A percentile compares a stretch with the other conserved stretches of the same genome.
These are phyloP conservation scores for Raphidocelis subcapitata DNA, from an alignment of 139 green algal genomes.

Conservation along the genomic window DNA sequence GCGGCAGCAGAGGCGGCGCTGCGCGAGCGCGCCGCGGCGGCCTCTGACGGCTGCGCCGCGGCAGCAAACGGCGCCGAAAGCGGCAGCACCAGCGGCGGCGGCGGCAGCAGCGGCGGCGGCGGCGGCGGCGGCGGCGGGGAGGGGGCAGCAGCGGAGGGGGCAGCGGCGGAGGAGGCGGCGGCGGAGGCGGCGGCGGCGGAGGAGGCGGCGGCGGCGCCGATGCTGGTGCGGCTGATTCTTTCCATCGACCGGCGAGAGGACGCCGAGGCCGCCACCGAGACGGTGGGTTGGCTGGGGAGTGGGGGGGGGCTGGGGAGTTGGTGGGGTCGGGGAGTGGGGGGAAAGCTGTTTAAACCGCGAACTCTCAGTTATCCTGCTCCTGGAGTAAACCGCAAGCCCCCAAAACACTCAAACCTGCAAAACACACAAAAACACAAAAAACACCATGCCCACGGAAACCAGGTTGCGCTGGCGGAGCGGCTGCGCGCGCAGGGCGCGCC, in stretches of 20 bases:
- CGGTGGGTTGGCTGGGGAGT: conserved; percentile 30
- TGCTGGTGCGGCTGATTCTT: conserved; percentile 70
- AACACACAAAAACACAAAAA: background rate
- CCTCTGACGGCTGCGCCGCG: background rate
- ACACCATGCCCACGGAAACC: background rate
- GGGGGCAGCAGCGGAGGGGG: background rate
- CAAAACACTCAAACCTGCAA: background rate
- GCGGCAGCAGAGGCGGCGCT: background rate
- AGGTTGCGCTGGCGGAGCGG: conserved; percentile 52
- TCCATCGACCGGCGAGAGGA: conserved; percentile 78
- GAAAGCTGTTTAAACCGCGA: background rate
- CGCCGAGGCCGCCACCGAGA: conserved; percentile 54
- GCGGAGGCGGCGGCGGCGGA: background rate
- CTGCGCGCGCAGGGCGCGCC: conserved; percentile 17
- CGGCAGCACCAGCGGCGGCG: background rate
- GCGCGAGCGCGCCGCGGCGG: no score
- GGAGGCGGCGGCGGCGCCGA: background rate
- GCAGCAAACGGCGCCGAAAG: no score
- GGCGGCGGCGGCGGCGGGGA: background rate
- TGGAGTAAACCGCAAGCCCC: background rate
- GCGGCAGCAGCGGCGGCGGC: background rate
- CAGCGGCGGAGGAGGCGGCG: no score
- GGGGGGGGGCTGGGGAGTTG: background rate
- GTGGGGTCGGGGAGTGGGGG: no score
- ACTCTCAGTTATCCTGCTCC: no score